A percentile compares a stretch with the other conserved stretches of the same genome.
Conservation (phyloP, 768 basidiomycete species). For the Macrolepiota fuliginosa region DNA sequence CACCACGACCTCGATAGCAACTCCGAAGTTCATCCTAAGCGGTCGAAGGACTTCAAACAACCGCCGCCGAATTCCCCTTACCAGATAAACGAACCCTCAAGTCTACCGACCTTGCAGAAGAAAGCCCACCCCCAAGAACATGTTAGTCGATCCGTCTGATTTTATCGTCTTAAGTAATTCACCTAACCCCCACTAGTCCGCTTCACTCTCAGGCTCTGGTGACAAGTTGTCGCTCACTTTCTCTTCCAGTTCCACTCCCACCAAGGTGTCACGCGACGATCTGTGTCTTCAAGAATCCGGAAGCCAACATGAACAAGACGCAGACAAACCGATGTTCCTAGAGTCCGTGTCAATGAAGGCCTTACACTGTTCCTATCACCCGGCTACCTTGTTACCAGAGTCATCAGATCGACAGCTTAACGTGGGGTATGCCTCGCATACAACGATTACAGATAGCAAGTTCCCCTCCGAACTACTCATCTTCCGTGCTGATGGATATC, state of each 20-base stretch:
- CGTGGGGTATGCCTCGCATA: neutral
- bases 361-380: neutral
- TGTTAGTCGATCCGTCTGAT: neutral
- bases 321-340: neutral
- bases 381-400: neutral
- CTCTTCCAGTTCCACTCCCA: neutral
- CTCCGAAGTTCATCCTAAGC: neutral
- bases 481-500: neutral
- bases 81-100: neutral
- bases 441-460: neutral
- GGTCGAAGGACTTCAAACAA: neutral
- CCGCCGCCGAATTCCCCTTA: neutral
- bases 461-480: neutral
- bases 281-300: no score
- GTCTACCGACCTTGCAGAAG: neutral
- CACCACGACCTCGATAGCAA: neutral
- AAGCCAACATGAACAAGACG: neutral
- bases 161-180: neutral
- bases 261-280: no score
- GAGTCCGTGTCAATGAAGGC: neutral
- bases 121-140: neutral
- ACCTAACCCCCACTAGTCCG: neutral
- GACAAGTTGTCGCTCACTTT: neutral
- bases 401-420: neutral
- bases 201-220: neutral